A percentile compares a stretch with the other conserved stretches of the same genome.
These are phyloP conservation scores for Trypanosoma caninum DNA, from an alignment of 208 protist genomes.

Conservation along the genomic window DNA sequence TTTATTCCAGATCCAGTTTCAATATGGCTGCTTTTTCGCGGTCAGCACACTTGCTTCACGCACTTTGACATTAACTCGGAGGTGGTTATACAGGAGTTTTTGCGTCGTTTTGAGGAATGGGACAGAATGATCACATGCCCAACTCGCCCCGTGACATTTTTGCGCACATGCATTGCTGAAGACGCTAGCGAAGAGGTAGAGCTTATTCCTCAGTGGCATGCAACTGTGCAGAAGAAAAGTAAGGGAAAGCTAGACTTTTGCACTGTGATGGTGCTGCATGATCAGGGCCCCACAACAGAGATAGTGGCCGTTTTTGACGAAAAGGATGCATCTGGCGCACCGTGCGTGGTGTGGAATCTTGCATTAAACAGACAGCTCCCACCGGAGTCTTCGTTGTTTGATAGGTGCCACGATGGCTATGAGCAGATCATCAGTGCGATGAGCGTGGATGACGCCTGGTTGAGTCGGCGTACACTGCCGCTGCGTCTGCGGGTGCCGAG, in stretches of 20 bases:
- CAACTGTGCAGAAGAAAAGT: conserved; percentile 38
- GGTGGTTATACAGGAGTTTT: conserved; percentile 41
- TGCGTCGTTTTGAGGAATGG: conserved; percentile 53
- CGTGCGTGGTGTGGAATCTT: conserved; percentile 35
- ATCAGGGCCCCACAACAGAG: conserved; percentile 52
- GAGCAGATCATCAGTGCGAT: conserved; percentile 57
- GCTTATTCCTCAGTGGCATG: conserved; percentile 54
- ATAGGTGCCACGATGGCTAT: conserved; percentile 72
- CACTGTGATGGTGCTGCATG: conserved; percentile 71
- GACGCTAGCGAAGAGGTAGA: conserved; percentile 59
- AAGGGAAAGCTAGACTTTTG: conserved; percentile 46
- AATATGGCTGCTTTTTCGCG: conserved; percentile 76
- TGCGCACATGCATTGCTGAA: conserved; percentile 71
- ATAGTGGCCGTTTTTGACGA: conserved; percentile 38
- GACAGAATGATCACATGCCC: conserved; percentile 32
- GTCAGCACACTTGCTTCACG: conserved; percentile 77
- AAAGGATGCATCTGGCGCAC: conserved; percentile 18
- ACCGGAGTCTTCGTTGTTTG: conserved; percentile 39
- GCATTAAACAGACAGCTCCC: conserved; percentile 21
- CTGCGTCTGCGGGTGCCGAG: conserved; percentile 18
- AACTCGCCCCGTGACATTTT: conserved; percentile 51
- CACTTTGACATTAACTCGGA: conserved; percentile 76
- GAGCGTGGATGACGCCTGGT: conserved; percentile 57
- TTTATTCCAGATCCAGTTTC: conserved; percentile 61
- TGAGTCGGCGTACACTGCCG: conserved; percentile 18